Evolutionary conservation across 169 alveolate species (phyloP).

Genomic region (Plasmodium fragile): DNA sequence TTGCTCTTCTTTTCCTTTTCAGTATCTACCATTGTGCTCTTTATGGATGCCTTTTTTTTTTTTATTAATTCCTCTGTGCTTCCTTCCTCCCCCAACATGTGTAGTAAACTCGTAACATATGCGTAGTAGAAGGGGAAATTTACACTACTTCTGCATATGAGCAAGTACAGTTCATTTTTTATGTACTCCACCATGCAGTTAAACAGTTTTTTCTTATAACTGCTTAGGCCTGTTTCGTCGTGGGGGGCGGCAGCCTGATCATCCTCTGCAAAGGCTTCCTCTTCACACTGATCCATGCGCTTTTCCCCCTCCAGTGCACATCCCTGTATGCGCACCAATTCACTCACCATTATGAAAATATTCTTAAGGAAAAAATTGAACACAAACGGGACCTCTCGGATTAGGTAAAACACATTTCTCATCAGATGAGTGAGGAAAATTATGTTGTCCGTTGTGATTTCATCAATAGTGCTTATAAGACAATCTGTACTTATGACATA

Average conservation of each 20-base stretch:
- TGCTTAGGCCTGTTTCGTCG: not conserved
- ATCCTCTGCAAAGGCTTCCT: not conserved
- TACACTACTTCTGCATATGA: constrained; percentile 30
- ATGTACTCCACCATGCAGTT: constrained; percentile 30
- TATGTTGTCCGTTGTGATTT: constrained; percentile 36
- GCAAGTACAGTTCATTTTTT: constrained; percentile 41
- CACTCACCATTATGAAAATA: constrained; percentile 12
- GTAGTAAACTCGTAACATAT: constrained; percentile 34
- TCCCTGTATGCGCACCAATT: constrained; percentile 1
- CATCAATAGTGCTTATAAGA: constrained; percentile 8
- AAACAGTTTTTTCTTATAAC: constrained; percentile 13
- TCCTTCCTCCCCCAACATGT: constrained; percentile 32
- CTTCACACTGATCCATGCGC: not conserved
- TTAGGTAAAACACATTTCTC: constrained; percentile 41
- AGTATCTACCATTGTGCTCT: not conserved
- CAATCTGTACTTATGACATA: not conserved
- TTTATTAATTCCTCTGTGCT: constrained; percentile 49
- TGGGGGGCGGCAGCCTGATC: not conserved
- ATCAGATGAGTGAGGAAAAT: constrained; percentile 49
- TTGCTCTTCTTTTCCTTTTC: constrained; percentile 9
- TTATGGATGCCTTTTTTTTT: constrained; percentile 20
- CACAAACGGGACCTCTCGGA: constrained; percentile 52
- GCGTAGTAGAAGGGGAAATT: constrained; percentile 47
- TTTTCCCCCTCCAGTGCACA: not conserved
- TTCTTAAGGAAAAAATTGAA: constrained; percentile 54